Conservation (phyloP, 2,329 filamentous ascomycete genomes). For the Clarireedia sp. region DNA sequence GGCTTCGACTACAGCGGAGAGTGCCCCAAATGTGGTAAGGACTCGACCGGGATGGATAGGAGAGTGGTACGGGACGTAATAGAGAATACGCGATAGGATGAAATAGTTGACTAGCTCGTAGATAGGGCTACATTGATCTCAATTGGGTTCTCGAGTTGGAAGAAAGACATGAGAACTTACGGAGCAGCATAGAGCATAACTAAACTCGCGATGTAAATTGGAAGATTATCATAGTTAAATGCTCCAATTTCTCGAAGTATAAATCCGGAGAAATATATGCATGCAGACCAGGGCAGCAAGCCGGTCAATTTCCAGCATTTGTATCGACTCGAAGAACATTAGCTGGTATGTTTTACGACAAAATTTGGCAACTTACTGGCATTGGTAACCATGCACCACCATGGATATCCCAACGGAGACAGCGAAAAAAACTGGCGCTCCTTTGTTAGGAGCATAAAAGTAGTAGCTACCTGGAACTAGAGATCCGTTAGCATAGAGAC, state of each 20-base stretch:
- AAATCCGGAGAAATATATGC: slow-evolving; percentile 50
- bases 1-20: slow-evolving; percentile 41
- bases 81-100: slow-evolving; percentile 50
- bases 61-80: slow-evolving; percentile 52
- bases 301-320: slow-evolving; percentile 48
- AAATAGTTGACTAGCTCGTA: slow-evolving; percentile 56
- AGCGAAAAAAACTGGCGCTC: slow-evolving; percentile 45
- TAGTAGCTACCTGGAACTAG: slow-evolving; percentile 32
- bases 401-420: slow-evolving; percentile 40
- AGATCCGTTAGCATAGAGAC: neutral
- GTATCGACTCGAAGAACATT: slow-evolving; percentile 37
- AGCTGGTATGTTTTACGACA: neutral
- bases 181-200: slow-evolving; percentile 26
- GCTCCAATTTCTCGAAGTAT: slow-evolving; percentile 44
- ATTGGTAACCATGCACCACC: slow-evolving; percentile 45
- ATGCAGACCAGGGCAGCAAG: slow-evolving; percentile 45
- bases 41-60: slow-evolving; percentile 41
- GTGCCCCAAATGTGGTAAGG: slow-evolving; percentile 38
- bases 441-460: slow-evolving; percentile 47
- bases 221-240: slow-evolving; percentile 39
- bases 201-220: slow-evolving; percentile 38
- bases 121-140: slow-evolving; percentile 38
- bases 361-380: slow-evolving; percentile 37
- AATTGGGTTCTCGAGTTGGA: neutral
- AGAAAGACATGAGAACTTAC: slow-evolving; percentile 19